phyloP scores from a whole-genome alignment of 148 eudicot species.

The Polygonum aviculare region DNA sequence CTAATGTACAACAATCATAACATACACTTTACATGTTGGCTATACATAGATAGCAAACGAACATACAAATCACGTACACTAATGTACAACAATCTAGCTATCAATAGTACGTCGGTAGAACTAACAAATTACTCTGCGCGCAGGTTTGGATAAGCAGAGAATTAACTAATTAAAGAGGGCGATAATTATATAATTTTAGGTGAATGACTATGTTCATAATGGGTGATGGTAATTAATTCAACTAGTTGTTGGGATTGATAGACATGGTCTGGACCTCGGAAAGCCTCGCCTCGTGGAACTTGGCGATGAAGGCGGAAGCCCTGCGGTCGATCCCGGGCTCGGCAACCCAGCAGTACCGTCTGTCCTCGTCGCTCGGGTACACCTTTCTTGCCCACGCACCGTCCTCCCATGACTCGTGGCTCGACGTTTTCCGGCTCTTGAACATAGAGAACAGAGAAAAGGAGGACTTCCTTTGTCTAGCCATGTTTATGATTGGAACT shows the following conservation, averaged over 20 bases:
- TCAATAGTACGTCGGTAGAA: background rate
- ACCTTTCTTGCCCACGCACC: background rate
- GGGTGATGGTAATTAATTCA: background rate
- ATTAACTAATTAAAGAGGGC: too few species aligned
- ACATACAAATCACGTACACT: background rate
- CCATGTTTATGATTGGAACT: background rate
- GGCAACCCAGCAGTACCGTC: conserved; percentile 15
- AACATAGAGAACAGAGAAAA: background rate
- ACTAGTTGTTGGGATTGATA: background rate
- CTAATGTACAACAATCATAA: too few species aligned
- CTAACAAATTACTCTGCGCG: background rate
- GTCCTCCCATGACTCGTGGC: conserved; percentile 3
- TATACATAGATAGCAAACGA: too few species aligned
- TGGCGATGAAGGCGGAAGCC: conserved; percentile 18
- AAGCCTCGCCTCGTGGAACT: background rate
- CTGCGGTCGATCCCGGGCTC: conserved; percentile 24
- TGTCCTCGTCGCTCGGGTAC: conserved; percentile 5
- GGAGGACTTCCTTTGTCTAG: background rate
- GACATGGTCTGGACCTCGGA: conserved; percentile 2
- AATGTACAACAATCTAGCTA: background rate
- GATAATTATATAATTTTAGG: too few species aligned
- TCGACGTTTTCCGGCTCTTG: background rate
- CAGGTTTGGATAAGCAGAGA: background rate
- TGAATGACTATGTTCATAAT: background rate
- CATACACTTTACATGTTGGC: too few species aligned